Conservation (phyloP, 164 flowering plant species). For the Tinospora cordifolia region DNA sequence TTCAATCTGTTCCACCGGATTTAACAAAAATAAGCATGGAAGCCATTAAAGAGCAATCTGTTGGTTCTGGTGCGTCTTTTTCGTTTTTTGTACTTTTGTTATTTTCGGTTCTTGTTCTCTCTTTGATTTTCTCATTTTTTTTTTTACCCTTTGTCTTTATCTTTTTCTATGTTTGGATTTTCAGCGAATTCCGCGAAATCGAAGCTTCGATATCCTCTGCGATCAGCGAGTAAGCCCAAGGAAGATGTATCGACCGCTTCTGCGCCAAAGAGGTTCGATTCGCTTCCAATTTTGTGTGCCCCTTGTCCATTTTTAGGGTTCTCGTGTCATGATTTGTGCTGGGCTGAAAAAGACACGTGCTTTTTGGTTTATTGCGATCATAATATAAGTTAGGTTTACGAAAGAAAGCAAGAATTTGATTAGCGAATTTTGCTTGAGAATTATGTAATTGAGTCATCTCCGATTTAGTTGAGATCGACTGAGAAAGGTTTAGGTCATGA, state of each 20-base stretch:
- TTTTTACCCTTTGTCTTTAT: too few relatives aligned
- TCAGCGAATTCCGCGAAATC: constrained; percentile 26
- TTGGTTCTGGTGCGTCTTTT: constrained; percentile 25
- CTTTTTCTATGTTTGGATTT: not conserved
- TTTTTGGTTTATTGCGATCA: not conserved
- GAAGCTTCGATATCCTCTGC: constrained; percentile 53
- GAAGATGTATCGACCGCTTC: constrained; percentile 38
- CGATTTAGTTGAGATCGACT: too few relatives aligned
- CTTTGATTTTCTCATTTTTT: not conserved
- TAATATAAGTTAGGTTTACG: not conserved
- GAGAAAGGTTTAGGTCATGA: too few relatives aligned
- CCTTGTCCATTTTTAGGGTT: not conserved
- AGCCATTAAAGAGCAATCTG: constrained; percentile 29
- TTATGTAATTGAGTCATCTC: not conserved
- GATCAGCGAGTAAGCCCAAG: constrained; percentile 50
- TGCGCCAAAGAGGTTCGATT: constrained; percentile 34
- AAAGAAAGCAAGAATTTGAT: not conserved
- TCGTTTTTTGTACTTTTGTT: not conserved
- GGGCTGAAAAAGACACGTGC: not conserved
- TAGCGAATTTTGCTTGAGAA: not conserved
- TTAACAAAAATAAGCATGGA: constrained; percentile 23
- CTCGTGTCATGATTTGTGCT: not conserved
- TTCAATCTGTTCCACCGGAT: not conserved
- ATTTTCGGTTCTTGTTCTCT: not conserved
- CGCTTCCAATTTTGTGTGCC: not conserved